These are phyloP conservation scores for Persicaria tinctoria DNA, from an alignment of 148 eudicot genomes.

Conservation along the genomic window DNA sequence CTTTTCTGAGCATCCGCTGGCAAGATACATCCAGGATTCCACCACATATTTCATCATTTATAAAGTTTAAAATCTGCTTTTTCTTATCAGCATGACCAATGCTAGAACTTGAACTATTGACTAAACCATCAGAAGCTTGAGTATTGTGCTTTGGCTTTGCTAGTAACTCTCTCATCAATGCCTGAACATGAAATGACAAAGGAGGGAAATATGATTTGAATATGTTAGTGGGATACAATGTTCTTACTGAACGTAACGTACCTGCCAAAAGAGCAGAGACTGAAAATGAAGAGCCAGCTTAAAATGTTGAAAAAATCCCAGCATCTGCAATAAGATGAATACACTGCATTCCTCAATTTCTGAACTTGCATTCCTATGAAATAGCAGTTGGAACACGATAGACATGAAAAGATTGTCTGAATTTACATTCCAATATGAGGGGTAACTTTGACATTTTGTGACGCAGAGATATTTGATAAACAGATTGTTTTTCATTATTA, in stretches of 20 bases:
- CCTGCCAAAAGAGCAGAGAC: slow-evolving; percentile 90
- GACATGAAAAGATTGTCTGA: neutral
- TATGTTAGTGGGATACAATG: neutral
- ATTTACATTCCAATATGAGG: neutral
- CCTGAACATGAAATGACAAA: slow-evolving; percentile 17
- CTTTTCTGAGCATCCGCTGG: slow-evolving; percentile 78
- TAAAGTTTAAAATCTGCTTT: slow-evolving; percentile 41
- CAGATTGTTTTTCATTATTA: neutral
- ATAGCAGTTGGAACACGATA: neutral
- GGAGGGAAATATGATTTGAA: neutral
- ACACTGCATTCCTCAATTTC: neutral
- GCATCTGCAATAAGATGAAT: slow-evolving; percentile 55
- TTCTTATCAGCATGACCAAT: slow-evolving; percentile 56
- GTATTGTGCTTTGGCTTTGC: slow-evolving; percentile 54
- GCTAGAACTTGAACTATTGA: slow-evolving; percentile 28
- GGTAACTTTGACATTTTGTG: neutral
- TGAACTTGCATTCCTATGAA: neutral
- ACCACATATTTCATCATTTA: slow-evolving; percentile 70
- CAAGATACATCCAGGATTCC: slow-evolving; percentile 62
- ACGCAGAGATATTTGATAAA: neutral
- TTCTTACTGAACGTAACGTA: slow-evolving; percentile 21
- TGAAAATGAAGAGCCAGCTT: slow-evolving; percentile 73
- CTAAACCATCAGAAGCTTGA: slow-evolving; percentile 35
- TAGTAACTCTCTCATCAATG: slow-evolving; percentile 66
- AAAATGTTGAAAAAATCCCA: slow-evolving; percentile 78